phyloP scores from a whole-genome alignment of 2,329 filamentous ascomycete genomes.

The Aspergillus phoenicis region DNA sequence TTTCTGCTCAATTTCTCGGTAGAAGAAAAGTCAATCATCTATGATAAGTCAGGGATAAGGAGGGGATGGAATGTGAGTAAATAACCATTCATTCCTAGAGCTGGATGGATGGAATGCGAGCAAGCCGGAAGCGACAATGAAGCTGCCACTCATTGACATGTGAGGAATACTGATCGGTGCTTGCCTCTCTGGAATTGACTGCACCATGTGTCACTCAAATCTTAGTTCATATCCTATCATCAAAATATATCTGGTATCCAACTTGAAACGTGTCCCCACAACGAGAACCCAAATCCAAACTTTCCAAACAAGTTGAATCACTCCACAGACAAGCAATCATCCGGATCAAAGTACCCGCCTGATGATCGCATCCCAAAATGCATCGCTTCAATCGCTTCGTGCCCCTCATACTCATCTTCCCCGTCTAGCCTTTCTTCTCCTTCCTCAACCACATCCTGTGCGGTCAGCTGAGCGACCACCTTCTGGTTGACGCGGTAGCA shows the following conservation, averaged over 20 bases:
- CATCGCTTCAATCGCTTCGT: constrained; percentile 35
- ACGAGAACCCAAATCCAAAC: background rate
- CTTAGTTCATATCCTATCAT: too few relatives aligned
- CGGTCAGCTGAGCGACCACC: constrained; percentile 30
- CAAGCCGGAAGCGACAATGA: too few relatives aligned
- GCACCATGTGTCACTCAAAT: too few relatives aligned
- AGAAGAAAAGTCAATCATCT: background rate
- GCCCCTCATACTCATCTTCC: constrained; percentile 32
- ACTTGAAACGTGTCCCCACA: too few relatives aligned
- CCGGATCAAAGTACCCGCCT: constrained; percentile 24
- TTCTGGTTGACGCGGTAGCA: constrained; percentile 39
- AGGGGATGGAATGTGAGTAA: too few relatives aligned
- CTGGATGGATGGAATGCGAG: too few relatives aligned
- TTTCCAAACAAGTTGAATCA: constrained; percentile 16
- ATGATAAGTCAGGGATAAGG: background rate
- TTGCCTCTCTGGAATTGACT: too few relatives aligned
- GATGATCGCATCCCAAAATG: constrained; percentile 19
- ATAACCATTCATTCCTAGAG: too few relatives aligned
- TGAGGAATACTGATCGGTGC: too few relatives aligned
- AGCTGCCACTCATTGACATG: too few relatives aligned
- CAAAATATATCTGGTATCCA: too few relatives aligned
- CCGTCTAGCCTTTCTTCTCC: constrained; percentile 13
- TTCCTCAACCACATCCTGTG: constrained; percentile 22
- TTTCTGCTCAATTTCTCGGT: too few relatives aligned
- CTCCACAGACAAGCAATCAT: constrained; percentile 31